Evolutionary conservation across 768 basidiomycete genomes (phyloP).

Genomic region (Leucocoprinus leucothites): DNA sequence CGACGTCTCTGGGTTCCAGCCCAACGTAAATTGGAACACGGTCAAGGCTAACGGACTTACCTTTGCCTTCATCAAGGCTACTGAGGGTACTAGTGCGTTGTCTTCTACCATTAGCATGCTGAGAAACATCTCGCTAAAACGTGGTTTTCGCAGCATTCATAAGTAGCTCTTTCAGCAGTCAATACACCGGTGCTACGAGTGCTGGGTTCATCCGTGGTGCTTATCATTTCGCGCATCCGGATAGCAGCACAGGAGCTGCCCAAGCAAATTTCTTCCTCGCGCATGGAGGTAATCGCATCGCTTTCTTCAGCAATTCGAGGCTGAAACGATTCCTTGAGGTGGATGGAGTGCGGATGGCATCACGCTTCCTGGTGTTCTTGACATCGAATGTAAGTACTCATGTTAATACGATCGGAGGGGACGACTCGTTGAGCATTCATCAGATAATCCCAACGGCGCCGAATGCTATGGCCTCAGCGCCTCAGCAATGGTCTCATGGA

Average conservation of each 20-base stretch:
- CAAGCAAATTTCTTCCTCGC: conserved; percentile 61
- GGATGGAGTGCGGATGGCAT: conserved; percentile 51
- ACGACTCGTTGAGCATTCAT: too few species aligned
- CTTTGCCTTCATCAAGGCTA: conserved; percentile 68
- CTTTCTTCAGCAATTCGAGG: too few species aligned
- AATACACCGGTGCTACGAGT: conserved; percentile 56
- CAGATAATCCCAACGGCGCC: conserved; percentile 51
- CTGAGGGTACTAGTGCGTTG: conserved; percentile 51
- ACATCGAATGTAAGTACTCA: conserved; percentile 51
- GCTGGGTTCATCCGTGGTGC: conserved; percentile 55
- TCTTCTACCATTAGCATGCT: conserved; percentile 21
- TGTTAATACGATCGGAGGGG: neutral
- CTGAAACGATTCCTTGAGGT: neutral
- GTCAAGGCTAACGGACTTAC: conserved; percentile 48
- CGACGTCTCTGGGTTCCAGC: conserved; percentile 53
- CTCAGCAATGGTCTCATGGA: conserved; percentile 59
- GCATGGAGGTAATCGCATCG: conserved; percentile 34
- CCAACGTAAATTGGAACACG: conserved; percentile 46
- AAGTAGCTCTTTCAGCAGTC: conserved; percentile 37
- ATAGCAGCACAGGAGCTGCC: conserved; percentile 47
- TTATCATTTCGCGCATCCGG: conserved; percentile 62
- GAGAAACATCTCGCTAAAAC: conserved; percentile 22
- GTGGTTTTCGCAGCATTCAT: neutral
- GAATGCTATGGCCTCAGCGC: conserved; percentile 54
- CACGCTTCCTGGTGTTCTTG: conserved; percentile 63